Base-by-base conservation (phyloP, 495 filamentous ascomycete genomes). In the Trichoderma virens region DNA sequence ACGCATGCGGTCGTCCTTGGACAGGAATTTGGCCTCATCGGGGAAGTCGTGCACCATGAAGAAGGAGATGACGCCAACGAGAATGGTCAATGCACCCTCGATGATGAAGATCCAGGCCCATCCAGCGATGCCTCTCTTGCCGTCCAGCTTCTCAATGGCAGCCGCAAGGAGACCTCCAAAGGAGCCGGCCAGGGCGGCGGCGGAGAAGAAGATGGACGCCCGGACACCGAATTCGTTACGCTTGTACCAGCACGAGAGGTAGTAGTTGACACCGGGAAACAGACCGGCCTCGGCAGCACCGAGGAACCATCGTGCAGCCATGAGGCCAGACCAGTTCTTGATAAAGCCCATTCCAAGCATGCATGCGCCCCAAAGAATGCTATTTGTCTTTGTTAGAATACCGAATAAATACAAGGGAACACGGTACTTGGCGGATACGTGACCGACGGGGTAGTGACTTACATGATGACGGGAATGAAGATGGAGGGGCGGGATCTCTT, bases 41-140 rank as follows among this genome's bases (percentile, higher is more conserved):
- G 93, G 93, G 71, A 96, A 97, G 70, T 98, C 91, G 67, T 90
- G 84, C 2, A 98, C 91, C 76, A 91, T 82, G 88, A 89, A 94
- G 74, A 91, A 93, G 13, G 87, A 91, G 1, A 79, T 74, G 5
- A 92, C 41, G 6, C 89, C 93, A 34, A 93, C 81, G 11, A 96
- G 5, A 9, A 94, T 73, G 0, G 92, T 96, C 3, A 85, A 76
- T 0, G 94, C 75, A 0, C 92, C 92, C 72, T 94, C 91, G 32
- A 91, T 74, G 66, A 88, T 85, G 70, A 93, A 93, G 64, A 95
- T 95, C 91, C 91, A 95, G 0, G 87, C 82, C 91, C 91, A 94
- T 3, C 91, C 90, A 0, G 73, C 68, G 47, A 82, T 83, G 16
- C 83, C 84, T 31, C 83, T 88, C 27, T 88, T 73, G 30, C 88